Evolutionary conservation across 78 protist genomes (phyloP).

Genomic region (Bodo saltans): DNA sequence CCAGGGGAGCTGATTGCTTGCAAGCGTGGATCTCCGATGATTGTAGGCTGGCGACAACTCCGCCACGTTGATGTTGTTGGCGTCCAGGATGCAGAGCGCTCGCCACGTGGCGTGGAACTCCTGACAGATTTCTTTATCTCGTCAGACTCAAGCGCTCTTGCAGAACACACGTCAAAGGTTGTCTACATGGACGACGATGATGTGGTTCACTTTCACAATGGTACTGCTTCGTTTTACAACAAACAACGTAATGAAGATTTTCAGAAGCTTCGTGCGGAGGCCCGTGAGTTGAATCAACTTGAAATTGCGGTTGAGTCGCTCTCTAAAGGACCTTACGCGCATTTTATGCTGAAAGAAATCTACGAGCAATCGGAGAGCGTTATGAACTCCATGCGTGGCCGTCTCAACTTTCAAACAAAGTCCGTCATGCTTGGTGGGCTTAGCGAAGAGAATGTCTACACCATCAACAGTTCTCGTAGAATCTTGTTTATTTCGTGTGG

Average conservation of each 20-base stretch:
- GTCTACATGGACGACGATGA: constrained; percentile 74
- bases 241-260: not conserved
- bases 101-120: too few relatives aligned
- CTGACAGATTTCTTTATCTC: constrained; percentile 69
- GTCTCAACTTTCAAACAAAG: constrained; percentile 36
- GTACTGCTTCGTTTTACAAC: not conserved
- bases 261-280: not conserved
- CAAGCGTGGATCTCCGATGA: constrained; percentile 68
- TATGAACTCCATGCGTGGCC: constrained; percentile 72
- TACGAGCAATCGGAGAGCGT: constrained; percentile 87
- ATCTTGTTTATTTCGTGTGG: constrained; percentile 85
- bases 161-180: constrained; percentile 67
- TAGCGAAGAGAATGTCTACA: not conserved
- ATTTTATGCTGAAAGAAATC: constrained; percentile 95
- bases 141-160: constrained; percentile 65
- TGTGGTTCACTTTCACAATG: constrained; percentile 33
- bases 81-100: not conserved
- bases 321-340: constrained; percentile 66
- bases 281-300: constrained; percentile 6
- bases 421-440: constrained; percentile 66
- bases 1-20: constrained; percentile 58
- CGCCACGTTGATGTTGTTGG: not conserved
- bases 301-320: constrained; percentile 57
- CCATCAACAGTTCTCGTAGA: constrained; percentile 28
- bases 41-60: constrained; percentile 47